Conservation (phyloP, 139 green algal species). For the Chlamydomonas incerta region DNA sequence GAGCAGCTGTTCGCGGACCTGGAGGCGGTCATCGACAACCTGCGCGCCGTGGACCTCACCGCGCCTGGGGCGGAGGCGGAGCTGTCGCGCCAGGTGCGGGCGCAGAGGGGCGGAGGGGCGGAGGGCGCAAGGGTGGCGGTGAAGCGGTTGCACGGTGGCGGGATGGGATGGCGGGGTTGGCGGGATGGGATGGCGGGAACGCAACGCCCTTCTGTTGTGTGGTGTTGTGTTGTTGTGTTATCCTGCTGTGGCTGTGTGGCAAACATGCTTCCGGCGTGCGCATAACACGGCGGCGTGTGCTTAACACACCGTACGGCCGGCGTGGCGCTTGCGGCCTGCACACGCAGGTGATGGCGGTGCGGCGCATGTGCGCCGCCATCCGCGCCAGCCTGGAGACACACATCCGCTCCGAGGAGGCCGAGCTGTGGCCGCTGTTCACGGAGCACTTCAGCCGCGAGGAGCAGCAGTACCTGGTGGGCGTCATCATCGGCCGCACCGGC, state of each 20-base stretch:
- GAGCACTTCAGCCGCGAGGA: slow-evolving; percentile 93
- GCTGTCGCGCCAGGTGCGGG: slow-evolving; percentile 41
- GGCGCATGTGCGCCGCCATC: slow-evolving; percentile 86
- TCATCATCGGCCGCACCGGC: slow-evolving; percentile 93
- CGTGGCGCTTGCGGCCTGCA: no score
- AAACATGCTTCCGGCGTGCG: no score
- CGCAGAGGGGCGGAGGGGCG: neutral
- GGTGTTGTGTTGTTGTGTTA: no score
- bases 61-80: neutral
- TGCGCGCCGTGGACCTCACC: slow-evolving; percentile 26
- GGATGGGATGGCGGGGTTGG: no score
- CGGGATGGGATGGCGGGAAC: no score
- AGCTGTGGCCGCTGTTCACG: slow-evolving; percentile 98
- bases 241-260: no score
- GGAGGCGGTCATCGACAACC: slow-evolving; percentile 42
- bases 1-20: slow-evolving; percentile 88
- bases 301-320: no score
- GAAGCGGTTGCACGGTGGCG: no score
- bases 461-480: slow-evolving; percentile 92
- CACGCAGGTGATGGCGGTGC: slow-evolving; percentile 64
- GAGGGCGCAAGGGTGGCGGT: no score
- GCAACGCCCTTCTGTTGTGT: no score
- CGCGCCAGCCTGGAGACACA: slow-evolving; percentile 88
- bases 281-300: no score
- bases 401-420: slow-evolving; percentile 89